Conservation (phyloP, 768 basidiomycete species). For the Xerocomus spinulosus region DNA sequence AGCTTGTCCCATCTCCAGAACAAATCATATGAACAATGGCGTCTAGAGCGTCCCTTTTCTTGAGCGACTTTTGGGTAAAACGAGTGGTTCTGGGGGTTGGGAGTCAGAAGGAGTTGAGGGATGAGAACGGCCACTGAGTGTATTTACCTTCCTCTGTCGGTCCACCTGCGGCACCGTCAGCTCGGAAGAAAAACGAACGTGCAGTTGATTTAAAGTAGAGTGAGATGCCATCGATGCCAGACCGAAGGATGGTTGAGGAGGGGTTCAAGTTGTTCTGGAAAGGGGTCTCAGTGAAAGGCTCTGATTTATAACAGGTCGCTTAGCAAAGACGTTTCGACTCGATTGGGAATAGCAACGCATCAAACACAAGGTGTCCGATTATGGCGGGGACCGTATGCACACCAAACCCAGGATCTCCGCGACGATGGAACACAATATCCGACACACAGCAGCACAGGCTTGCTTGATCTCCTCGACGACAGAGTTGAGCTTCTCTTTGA, state of each 20-base stretch:
- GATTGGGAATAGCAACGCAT: slow-evolving; percentile 1
- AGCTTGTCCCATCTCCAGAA: slow-evolving; percentile 34
- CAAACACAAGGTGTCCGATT: slow-evolving; percentile 10
- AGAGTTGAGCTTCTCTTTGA: too few species aligned
- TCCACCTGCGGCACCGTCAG: slow-evolving; percentile 29
- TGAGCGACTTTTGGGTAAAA: slow-evolving; percentile 42
- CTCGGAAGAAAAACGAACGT: slow-evolving; percentile 32
- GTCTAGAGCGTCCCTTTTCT: slow-evolving; percentile 31
- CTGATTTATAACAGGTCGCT: slow-evolving; percentile 10
- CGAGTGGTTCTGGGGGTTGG: slow-evolving; percentile 28
- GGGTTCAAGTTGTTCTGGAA: too few species aligned
- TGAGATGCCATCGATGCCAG: slow-evolving; percentile 21
- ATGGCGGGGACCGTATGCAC: slow-evolving; percentile 5
- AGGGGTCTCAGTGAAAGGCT: too few species aligned
- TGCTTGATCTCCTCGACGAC: too few species aligned
- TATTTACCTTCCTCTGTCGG: slow-evolving; percentile 32
- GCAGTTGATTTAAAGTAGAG: slow-evolving; percentile 13
- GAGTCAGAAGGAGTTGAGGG: too few species aligned
- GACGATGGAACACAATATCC: not conserved
- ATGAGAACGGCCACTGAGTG: too few species aligned
- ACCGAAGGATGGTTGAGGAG: too few species aligned
- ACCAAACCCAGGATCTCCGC: slow-evolving; percentile 5
- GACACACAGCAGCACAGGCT: too few species aligned
- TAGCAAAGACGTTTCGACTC: not conserved
- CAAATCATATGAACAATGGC: slow-evolving; percentile 34